Evolutionary conservation across 768 basidiomycete genomes (phyloP), one percentile per base, ranked within the genome.

Genomic region (Pulveroboletus sp.): DNA sequence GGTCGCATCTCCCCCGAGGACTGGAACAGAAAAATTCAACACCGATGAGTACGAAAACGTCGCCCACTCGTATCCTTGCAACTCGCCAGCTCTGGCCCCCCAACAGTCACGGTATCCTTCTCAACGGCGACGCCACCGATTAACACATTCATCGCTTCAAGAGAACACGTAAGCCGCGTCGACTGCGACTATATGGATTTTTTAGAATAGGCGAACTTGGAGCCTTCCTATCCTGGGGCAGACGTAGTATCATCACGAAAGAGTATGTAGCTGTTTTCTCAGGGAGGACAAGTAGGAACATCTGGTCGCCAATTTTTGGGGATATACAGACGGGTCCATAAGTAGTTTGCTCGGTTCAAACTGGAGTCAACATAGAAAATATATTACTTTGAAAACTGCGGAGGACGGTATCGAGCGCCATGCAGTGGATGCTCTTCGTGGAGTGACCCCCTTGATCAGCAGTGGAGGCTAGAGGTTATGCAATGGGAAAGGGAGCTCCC

Each of bases 21-120:
- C 13, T n/a, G 30, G 17, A 30, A 43, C 26, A 3, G 21, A 3
- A 17, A 13, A 18, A 15, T 21, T 21, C 43, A 24, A 18, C 14
- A 35, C 18, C 6, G 21, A 5, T 43, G 15, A 27, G 39, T 10
- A 30, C 28, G 11, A 18, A 3, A 18, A 8, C 18, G 9, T 43
- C 21, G 9, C 18, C 15, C 26, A 28, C 15, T 10, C 39, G 8
- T 27, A 40, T 24, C 24, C 9, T 40, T 40, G 14, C 39, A n/a
- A 27, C 15, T 8, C 5, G 15, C 26, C 9, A 27, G 15, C 15
- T 24, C 15, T 27, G 11, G 39, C 39, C 39, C 9, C 13, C 5
- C 24, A 13, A 24, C 6, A 26, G 24, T 36, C 33, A 35, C 62
- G 39, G 68, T 67, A 11, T 47, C 56, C 32, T 33, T 33, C 32